These are phyloP conservation scores for Datura wrightii DNA, from an alignment of 257 asterid genomes.

Conservation along the genomic window DNA sequence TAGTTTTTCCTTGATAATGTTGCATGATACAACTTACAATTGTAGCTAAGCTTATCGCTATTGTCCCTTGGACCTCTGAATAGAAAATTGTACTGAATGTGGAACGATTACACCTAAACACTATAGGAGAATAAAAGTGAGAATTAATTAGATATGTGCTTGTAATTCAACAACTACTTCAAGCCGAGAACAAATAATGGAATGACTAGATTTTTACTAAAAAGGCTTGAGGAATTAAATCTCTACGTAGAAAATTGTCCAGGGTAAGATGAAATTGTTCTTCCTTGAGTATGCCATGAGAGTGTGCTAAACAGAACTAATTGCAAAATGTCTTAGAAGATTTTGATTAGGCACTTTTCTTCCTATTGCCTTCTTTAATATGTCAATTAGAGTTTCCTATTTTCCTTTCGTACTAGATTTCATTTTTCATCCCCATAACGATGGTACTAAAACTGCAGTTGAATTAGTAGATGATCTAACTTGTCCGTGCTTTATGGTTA, in stretches of 20 bases:
- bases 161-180: conserved; percentile 7
- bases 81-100: background rate
- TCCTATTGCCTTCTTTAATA: background rate
- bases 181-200: background rate
- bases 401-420: background rate
- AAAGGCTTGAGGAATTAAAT: background rate
- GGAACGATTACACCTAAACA: background rate
- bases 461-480: conserved; percentile 25
- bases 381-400: background rate
- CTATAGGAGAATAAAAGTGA: background rate
- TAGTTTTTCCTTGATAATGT: conserved; percentile 9
- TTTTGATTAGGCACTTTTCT: background rate
- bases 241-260: background rate
- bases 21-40: background rate
- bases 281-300: background rate
- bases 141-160: background rate
- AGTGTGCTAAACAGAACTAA: background rate
- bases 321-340: background rate
- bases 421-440: background rate
- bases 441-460: background rate
- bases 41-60: background rate
- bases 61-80: background rate
- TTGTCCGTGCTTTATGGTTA: conserved; percentile 23
- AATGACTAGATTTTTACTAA: background rate
- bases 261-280: background rate